Base-by-base conservation (phyloP, 495 filamentous ascomycete genomes). In the Podospora australis region DNA sequence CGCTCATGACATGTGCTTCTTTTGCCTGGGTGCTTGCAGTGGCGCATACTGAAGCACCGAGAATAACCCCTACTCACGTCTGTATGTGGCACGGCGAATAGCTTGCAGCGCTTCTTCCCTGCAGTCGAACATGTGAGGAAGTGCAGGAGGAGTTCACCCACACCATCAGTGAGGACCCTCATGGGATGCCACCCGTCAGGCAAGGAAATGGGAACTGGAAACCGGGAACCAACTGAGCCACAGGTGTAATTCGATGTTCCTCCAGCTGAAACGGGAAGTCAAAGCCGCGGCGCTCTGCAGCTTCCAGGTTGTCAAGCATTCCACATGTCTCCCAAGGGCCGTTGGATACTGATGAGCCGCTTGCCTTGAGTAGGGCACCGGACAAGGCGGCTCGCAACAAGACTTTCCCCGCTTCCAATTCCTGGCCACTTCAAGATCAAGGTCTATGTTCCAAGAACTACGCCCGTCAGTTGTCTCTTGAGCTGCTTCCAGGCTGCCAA, bases 1-100 rank as follows among this genome's bases (percentile, higher is more conserved):
- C 40, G 10, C 6, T 28, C 23, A 17, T 43, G 40, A 23, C 38
- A 23, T 23, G 16, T 23, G 38, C 38, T 40, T 20, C 38, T 6
- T 13, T 23, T 10, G 22, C 25, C n/a, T 21, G 23, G 21, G 40
- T 25, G 20, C 20, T 23, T 43, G 20, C 24, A 29, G 39, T 39
- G 22, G 39, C 45, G 19, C 41, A 35, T 45, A 28, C 11, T 26
- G 35, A 28, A 19, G 35, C 32, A 39, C 17, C 46, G 44, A 30
- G 19, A 45, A 21, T 4, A 17, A 22, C 26, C 20, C 41, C 29
- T 39, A 23, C 30, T 42, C 6, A 44, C 22, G 51, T 36, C 45
- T 32, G 29, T 4, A 14, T 45, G 51, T 54, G 51, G 51, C 51
- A 54, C 51, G 19, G 39, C 38, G 46, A 49, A 35, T 46, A 40